Base-by-base conservation (phyloP, 768 basidiomycete species). In the Pisolithus sp. region DNA sequence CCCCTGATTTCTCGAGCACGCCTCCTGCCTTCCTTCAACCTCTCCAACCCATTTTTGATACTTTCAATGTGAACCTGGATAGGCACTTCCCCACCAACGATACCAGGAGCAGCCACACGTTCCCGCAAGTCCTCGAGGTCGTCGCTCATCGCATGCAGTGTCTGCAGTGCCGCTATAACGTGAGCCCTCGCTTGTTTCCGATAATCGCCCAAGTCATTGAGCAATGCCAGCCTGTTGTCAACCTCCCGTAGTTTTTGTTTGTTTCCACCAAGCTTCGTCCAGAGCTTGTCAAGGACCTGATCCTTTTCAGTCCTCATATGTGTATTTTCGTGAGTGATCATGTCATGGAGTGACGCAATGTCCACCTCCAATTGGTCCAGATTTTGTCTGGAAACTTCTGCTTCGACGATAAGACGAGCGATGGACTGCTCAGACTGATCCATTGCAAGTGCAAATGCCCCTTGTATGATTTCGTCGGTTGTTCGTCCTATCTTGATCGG, bases 101-200 rank as follows among this genome's bases (percentile, higher is more conserved):
- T 66, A 46, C 81, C 80, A 1, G 89, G 87, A 30, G 80, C 77
- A 4, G 85, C 77, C 1, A 87, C 85, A 17, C 84, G 73, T 61
- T 87, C 84, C 54, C 88, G 73, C 53, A 91, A 67, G 41, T 87
- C 86, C 61, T 87, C 86, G 74, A 90, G 81, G 54, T 89, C 86
- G 34, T 78, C 81, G 56, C 78, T 79, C 81, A 89, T 78, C 37
- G 71, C 70, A 26, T 79, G 68, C 54, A 91, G 67, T 9, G 80
- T 74, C 48, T 82, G 81, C 58, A 86, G 60, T 13, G 85, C 78
- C 0, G 78, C 79, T 30, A 75, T 76, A n/a, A 91, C 85, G 54
- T 86, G 86, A 8, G 71, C 77, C 37, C 75, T 66, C 4, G 89
- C 88, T 53, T 76, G 74, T 56, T 75, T 76, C 57, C 85, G 73